Base-by-base conservation (phyloP, 164 flowering plant genomes). In the Berberis thunbergii region DNA sequence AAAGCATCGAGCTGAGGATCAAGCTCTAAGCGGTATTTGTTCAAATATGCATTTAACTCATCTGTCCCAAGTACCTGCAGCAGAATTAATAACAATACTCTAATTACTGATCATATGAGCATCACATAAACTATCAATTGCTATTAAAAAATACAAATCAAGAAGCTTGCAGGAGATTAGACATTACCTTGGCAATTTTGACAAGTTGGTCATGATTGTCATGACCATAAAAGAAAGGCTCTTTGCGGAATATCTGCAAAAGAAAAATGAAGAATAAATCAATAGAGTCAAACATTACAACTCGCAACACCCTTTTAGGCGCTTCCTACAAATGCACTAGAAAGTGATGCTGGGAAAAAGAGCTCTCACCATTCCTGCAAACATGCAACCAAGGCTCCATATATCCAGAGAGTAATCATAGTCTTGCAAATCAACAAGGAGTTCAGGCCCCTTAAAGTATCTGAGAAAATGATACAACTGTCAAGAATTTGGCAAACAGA, bases 361-460 rank as follows among this genome's bases (percentile, higher is more conserved):
- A 9, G 39, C 75, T 75, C 67, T 83, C 74, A 83, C 99, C 97
- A 94, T 94, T 75, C 97, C 99, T 66, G 97, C 99, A 77, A 94
- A 85, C 99, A 94, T 91, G 75, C 97, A 91, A 58, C 99, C 99
- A 69, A 94, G 96, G 70, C 99, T 94, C 99, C 99, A 94, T 78
- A 94, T 60, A 72, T 94, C 99, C 68, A 94, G 77, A 3, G 99
- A 94, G 68, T 94, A 94, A 72, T 94, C 98, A 75, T 91, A 93
- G 72, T 93, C 97, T 79, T 88, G 98, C 76, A 90, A 77, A 86
- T 93, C 98, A 71, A 93, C 98, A 62, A 93, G 89, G 56, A 93
- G 92, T 75, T 93, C 88, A 49, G 91, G 91, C 58, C 88, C 91
- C 68, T 84, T 82, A 64, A 79, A 82, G 74, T 78, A 82, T 65